Percentiles rank a stretch among this genome's conserved stretches.
Evolutionary conservation across 2,329 filamentous ascomycete genomes (phyloP).

Genomic region (Achaetomium macrosporum): DNA sequence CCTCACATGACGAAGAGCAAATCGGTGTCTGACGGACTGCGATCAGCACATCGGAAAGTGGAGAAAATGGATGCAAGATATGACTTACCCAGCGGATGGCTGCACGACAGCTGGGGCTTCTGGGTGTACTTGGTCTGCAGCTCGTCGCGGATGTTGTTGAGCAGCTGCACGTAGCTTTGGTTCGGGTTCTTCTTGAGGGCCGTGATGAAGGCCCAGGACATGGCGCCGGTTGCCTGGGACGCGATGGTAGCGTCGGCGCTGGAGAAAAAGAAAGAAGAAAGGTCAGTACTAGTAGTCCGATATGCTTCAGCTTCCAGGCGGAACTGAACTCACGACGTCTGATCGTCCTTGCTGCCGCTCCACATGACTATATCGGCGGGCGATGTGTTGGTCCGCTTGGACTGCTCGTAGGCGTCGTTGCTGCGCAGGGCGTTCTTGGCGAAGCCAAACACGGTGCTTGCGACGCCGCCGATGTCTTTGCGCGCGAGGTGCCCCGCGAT

Average conservation of each 20-base stretch:
- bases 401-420: constrained; percentile 71
- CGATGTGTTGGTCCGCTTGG: constrained; percentile 83
- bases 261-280: constrained; percentile 27
- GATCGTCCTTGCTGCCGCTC: constrained; percentile 92
- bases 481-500: constrained; percentile 73
- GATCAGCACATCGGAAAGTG: constrained; percentile 2
- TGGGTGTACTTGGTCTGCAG: constrained; percentile 82
- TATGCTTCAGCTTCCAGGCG: too few relatives aligned
- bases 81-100: constrained; percentile 82
- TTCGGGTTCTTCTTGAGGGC: constrained; percentile 88
- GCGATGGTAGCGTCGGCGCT: constrained; percentile 87
- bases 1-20: constrained; percentile 25
- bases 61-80: neutral
- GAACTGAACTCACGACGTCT: too few relatives aligned
- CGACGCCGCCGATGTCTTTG: constrained; percentile 78
- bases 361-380: constrained; percentile 97
- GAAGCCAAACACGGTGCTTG: constrained; percentile 72
- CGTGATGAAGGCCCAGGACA: constrained; percentile 95
- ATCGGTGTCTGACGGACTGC: constrained; percentile 19
- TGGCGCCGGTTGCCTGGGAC: constrained; percentile 87
- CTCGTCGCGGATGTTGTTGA: constrained; percentile 93
- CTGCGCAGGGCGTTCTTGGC: constrained; percentile 83
- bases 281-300: too few relatives aligned
- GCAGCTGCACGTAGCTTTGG: constrained; percentile 90
- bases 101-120: constrained; percentile 93